A percentile compares a stretch with the other conserved stretches of the same genome.
Conservation (phyloP, 495 filamentous ascomycete genomes). For the Patellaria atrata region DNA sequence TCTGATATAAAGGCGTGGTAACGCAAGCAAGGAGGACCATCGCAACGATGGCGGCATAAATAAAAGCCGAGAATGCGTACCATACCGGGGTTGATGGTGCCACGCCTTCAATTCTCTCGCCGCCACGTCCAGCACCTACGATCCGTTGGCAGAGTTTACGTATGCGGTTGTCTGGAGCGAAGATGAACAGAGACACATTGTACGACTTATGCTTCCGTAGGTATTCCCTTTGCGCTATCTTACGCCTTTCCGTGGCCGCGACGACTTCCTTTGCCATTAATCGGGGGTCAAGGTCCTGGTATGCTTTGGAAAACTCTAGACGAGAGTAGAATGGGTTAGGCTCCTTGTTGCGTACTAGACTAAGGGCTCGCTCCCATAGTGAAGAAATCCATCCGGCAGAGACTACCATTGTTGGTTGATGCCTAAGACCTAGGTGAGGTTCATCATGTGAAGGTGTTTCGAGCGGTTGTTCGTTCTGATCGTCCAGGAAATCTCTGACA, state of each 20-base stretch:
- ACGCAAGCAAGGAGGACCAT: slow-evolving; percentile 95
- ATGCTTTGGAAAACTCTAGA: slow-evolving; percentile 53
- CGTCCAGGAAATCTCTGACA: slow-evolving; percentile 85
- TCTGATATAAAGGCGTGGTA: slow-evolving; percentile 87
- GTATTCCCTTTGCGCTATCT: slow-evolving; percentile 79
- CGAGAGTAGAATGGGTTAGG: slow-evolving; percentile 93
- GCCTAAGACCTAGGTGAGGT: slow-evolving; percentile 11
- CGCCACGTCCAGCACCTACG: slow-evolving; percentile 81
- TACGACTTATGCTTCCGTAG: slow-evolving; percentile 76
- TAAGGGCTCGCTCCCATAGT: slow-evolving; percentile 40
- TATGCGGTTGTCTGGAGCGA: slow-evolving; percentile 59
- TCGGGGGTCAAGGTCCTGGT: slow-evolving; percentile 66
- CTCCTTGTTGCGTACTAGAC: slow-evolving; percentile 46
- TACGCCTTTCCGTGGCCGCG: slow-evolving; percentile 63
- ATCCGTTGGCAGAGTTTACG: slow-evolving; percentile 75
- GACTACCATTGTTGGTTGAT: slow-evolving; percentile 23
- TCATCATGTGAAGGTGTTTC: slow-evolving; percentile 6
- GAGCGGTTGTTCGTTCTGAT: slow-evolving; percentile 28
- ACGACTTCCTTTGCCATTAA: slow-evolving; percentile 83
- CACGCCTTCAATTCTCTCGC: slow-evolving; percentile 71
- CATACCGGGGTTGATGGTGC: slow-evolving; percentile 76
- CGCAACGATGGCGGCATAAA: slow-evolving; percentile 86
- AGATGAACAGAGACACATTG: slow-evolving; percentile 84
- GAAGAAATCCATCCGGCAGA: slow-evolving; percentile 33
- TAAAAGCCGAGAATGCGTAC: slow-evolving; percentile 85